These are phyloP conservation scores for Collybiopsis luxurians DNA, from an alignment of 768 basidiomycete genomes.

Conservation along the genomic window DNA sequence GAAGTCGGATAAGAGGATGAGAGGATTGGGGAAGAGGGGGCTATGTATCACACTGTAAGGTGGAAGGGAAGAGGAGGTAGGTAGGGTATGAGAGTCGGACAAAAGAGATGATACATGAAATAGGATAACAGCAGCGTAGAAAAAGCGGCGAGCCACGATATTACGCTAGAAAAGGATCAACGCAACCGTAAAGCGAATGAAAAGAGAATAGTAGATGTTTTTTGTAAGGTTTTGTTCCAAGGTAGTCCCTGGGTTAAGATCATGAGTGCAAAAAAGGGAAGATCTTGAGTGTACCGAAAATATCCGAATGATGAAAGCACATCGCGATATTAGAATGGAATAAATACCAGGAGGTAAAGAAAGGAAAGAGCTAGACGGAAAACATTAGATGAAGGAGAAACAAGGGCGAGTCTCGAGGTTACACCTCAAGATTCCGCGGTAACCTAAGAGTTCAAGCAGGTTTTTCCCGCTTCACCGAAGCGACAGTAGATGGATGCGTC, in stretches of 20 bases:
- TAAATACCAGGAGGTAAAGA: conserved; percentile 5
- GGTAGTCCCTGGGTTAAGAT: conserved; percentile 14
- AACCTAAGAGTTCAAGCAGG: not conserved
- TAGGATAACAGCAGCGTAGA: conserved; percentile 20
- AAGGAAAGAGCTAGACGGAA: not conserved
- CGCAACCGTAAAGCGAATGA: conserved; percentile 17
- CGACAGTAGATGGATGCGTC: not conserved
- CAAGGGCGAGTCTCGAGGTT: not conserved
- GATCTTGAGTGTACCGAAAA: not conserved
- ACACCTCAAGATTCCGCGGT: too few relatives aligned
- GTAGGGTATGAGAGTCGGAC: not conserved
- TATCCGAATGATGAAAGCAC: not conserved
- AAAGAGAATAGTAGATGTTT: conserved; percentile 7
- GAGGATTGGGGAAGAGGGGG: conserved; percentile 32
- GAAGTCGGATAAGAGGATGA: conserved; percentile 16
- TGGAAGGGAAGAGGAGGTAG: conserved; percentile 15
- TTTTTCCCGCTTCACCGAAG: not conserved
- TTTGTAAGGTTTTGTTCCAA: conserved; percentile 12
- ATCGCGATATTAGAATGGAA: conserved; percentile 4
- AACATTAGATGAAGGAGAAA: conserved; percentile 3
- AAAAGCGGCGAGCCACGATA: conserved; percentile 18
- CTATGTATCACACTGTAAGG: conserved; percentile 21
- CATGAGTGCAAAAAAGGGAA: conserved; percentile 12
- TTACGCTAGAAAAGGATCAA: not conserved
- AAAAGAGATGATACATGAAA: conserved; percentile 3